Evolutionary conservation across 768 basidiomycete genomes (phyloP), one percentile per base, ranked within the genome.

Genomic region (Rubroboletus satanas): DNA sequence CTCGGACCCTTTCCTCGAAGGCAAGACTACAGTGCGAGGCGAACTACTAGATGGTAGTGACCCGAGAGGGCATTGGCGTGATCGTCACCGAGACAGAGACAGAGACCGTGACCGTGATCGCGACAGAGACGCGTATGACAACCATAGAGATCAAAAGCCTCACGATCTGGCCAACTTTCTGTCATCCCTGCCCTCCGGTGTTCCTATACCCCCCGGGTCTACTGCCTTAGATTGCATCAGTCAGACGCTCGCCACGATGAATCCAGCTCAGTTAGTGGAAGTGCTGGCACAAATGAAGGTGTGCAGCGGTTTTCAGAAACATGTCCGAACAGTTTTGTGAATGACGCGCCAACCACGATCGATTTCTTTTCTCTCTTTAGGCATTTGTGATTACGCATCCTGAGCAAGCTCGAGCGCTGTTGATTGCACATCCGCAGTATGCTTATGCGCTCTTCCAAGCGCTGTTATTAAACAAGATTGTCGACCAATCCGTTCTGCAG

Each of bases 211-310:
- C 10, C 82, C 79, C 12, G 93, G 93, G 18, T 75, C 81, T 38
- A 84, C 81, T 17, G 75, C 88, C 8, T 77, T 90, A 54, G 95
- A 98, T 68, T 78, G 80, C 52, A 98, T 98, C 68, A 92, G 83
- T 67, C 83, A 88, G 66, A 88, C 87, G 4, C 78, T 99, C 43
- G 95, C 89, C 39, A 83, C 77, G 29, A 90, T 96, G 78, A 82
- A 83, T 51, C 91, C 93, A 0, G 79, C 76, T 37, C 91, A 96
- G 66, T 76, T 96, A 58, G 84, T 95, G 73, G 96, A 99, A 72
- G 88, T 98, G 9, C 76, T 99, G 61, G 89, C 89, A n/a, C 93
- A 97, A 71, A 95, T 96, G 89, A 98, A 98, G 87, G 97, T 95
- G 69, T 66, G 79, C 72, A 49, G 45, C 49, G 57, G 46, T 62